phyloP scores from a whole-genome alignment of 345 rosid genomes.

The Citrus maxima region DNA sequence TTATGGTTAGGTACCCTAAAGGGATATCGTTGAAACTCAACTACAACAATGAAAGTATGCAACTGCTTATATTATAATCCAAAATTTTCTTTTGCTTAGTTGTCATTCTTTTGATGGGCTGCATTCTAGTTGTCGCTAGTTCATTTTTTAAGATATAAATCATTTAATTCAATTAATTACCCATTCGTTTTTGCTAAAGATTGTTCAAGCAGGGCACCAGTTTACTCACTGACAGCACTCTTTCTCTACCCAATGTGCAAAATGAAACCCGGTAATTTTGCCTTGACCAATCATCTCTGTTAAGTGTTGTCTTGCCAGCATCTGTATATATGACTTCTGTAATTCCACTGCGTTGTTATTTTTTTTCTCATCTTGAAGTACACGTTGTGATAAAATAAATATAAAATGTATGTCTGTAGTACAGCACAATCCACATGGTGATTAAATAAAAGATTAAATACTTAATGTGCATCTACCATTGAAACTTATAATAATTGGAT shows the following conservation, averaged over 20 bases:
- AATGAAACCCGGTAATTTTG: background rate
- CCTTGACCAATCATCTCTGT: too few species aligned
- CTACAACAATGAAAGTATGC: background rate
- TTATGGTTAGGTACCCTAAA: background rate
- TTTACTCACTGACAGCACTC: background rate
- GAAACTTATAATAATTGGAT: background rate
- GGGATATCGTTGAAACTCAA: background rate
- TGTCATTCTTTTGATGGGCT: too few species aligned
- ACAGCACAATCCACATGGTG: background rate
- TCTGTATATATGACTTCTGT: background rate
- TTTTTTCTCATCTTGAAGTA: background rate
- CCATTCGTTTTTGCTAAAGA: background rate
- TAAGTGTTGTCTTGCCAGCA: background rate
- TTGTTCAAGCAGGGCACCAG: background rate
- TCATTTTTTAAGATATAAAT: too few species aligned
- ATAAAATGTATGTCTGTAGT: background rate
- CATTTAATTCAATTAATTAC: too few species aligned
- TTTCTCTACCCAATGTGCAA: background rate
- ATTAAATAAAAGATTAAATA: background rate
- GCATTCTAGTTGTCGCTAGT: too few species aligned
- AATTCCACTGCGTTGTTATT: background rate
- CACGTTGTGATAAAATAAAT: background rate
- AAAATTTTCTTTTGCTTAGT: too few species aligned
- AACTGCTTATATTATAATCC: background rate
- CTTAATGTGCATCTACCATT: background rate